A percentile compares a stretch with the other conserved stretches of the same genome.
Conservation (phyloP, 768 basidiomycete genomes). For the Gymnopilus junonius region DNA sequence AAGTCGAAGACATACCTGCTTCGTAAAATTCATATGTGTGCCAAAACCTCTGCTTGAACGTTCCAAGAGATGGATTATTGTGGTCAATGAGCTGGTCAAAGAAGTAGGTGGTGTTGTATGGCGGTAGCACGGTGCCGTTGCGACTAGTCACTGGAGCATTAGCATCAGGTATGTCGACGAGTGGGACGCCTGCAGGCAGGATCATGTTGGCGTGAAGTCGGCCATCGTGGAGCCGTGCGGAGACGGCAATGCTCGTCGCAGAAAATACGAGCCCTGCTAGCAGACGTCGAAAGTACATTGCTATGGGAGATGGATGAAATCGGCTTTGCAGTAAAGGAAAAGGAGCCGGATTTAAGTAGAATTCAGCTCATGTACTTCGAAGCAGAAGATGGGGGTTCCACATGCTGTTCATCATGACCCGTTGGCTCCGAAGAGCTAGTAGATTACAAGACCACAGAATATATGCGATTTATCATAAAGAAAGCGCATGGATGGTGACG, state of each 20-base stretch:
- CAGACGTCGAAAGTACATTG: slow-evolving; percentile 20
- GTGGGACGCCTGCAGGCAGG: slow-evolving; percentile 42
- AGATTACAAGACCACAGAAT: slow-evolving; percentile 1
- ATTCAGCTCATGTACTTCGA: slow-evolving; percentile 6
- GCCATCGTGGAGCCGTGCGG: slow-evolving; percentile 37
- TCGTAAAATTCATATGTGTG: slow-evolving; percentile 70
- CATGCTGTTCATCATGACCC: slow-evolving; percentile 18
- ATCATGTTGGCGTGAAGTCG: slow-evolving; percentile 46
- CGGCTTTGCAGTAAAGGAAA: not conserved
- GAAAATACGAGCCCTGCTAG: slow-evolving; percentile 28
- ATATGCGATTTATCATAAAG: not conserved
- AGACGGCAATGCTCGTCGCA: slow-evolving; percentile 20
- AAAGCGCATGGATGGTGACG: slow-evolving; percentile 7
- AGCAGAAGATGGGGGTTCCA: slow-evolving; percentile 18
- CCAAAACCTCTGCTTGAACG: slow-evolving; percentile 82
- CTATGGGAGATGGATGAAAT: not conserved
- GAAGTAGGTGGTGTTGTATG: slow-evolving; percentile 49
- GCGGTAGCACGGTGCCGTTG: slow-evolving; percentile 48
- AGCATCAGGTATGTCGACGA: slow-evolving; percentile 28
- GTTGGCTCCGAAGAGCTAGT: slow-evolving; percentile 9
- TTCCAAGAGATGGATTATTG: slow-evolving; percentile 61
- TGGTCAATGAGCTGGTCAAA: slow-evolving; percentile 66
- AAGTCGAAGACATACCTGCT: slow-evolving; percentile 36
- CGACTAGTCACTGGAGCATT: slow-evolving; percentile 42
- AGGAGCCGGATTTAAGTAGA: not conserved